A percentile compares a stretch with the other conserved stretches of the same genome.
phyloP scores from a whole-genome alignment of 1,139 yeast genomes.

The Schizosaccharomyces versatilis region DNA sequence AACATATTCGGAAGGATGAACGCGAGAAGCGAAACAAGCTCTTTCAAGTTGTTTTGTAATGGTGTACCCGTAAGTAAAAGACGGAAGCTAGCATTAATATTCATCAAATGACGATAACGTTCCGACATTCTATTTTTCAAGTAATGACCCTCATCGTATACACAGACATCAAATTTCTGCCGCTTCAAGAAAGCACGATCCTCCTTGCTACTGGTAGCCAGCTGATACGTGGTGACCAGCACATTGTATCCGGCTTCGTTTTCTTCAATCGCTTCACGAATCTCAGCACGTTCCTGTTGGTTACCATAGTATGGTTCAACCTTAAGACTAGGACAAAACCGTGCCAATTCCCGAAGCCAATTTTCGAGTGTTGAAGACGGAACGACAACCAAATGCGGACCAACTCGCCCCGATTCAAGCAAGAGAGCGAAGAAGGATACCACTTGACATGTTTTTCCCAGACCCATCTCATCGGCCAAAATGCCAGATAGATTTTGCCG shows the following conservation, averaged over 20 bases:
- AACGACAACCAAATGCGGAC: slow-evolving; percentile 65
- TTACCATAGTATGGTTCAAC: slow-evolving; percentile 91
- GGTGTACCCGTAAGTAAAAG: slow-evolving; percentile 89
- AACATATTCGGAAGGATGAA: slow-evolving; percentile 75
- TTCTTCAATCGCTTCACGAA: slow-evolving; percentile 26
- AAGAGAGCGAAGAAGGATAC: slow-evolving; percentile 78
- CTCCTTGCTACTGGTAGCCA: slow-evolving; percentile 69
- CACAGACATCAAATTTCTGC: slow-evolving; percentile 62
- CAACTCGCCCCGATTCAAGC: slow-evolving; percentile 36
- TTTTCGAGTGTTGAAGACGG: slow-evolving; percentile 93
- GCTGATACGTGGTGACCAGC: slow-evolving; percentile 74
- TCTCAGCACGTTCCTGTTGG: slow-evolving; percentile 61
- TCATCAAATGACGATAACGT: slow-evolving; percentile 69
- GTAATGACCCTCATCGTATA: slow-evolving; percentile 95
- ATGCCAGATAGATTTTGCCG: slow-evolving; percentile 67
- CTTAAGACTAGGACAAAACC: slow-evolving; percentile 56
- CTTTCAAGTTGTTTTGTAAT: slow-evolving; percentile 73
- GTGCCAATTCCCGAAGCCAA: slow-evolving; percentile 84
- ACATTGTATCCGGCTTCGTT: slow-evolving; percentile 53
- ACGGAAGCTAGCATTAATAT: slow-evolving; percentile 57
- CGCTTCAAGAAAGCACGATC: slow-evolving; percentile 61
- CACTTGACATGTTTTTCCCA: slow-evolving; percentile 91
- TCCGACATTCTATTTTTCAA: slow-evolving; percentile 80
- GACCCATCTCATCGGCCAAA: slow-evolving; percentile 56
- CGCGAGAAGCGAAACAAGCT: slow-evolving; percentile 68